Conservation (phyloP, 1,284 basidiomycete genomes). For the Cystobasidium pallidum region DNA sequence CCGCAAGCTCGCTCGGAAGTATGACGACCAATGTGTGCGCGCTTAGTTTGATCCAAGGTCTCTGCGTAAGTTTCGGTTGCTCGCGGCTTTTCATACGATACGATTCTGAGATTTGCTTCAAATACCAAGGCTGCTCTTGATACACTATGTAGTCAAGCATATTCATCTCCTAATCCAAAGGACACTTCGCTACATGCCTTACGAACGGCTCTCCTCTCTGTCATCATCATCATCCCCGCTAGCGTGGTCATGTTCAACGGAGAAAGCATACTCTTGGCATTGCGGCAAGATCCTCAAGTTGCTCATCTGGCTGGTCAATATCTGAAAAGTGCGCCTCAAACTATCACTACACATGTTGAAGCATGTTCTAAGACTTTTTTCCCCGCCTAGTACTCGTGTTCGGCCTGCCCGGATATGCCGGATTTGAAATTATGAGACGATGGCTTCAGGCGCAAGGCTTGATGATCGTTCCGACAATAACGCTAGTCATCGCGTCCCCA, state of each 20-base stretch:
- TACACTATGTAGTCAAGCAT: constrained; percentile 53
- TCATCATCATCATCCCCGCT: constrained; percentile 49
- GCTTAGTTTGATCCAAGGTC: constrained; percentile 48
- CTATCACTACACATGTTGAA: background rate
- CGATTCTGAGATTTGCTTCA: too few relatives aligned
- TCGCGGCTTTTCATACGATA: too few relatives aligned
- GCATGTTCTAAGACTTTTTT: too few relatives aligned
- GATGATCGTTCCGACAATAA: constrained; percentile 82
- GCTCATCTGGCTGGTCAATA: constrained; percentile 73
- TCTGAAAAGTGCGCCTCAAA: constrained; percentile 43
- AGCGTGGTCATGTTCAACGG: constrained; percentile 49
- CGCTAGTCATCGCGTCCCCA: constrained; percentile 81
- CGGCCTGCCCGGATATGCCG: constrained; percentile 83
- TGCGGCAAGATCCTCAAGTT: constrained; percentile 85
- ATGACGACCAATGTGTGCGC: constrained; percentile 52
- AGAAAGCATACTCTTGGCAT: constrained; percentile 66
- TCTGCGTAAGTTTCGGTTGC: constrained; percentile 40
- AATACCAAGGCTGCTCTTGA: constrained; percentile 50
- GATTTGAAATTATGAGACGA: constrained; percentile 58
- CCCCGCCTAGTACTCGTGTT: constrained; percentile 76
- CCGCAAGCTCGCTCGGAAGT: constrained; percentile 49
- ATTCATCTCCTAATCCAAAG: constrained; percentile 47
- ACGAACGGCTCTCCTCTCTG: constrained; percentile 49
- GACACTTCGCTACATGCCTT: constrained; percentile 50
- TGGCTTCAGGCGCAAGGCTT: constrained; percentile 63